phyloP scores from a whole-genome alignment of 2,329 filamentous ascomycete species.

The Ophiostoma himal-ulmi region DNA sequence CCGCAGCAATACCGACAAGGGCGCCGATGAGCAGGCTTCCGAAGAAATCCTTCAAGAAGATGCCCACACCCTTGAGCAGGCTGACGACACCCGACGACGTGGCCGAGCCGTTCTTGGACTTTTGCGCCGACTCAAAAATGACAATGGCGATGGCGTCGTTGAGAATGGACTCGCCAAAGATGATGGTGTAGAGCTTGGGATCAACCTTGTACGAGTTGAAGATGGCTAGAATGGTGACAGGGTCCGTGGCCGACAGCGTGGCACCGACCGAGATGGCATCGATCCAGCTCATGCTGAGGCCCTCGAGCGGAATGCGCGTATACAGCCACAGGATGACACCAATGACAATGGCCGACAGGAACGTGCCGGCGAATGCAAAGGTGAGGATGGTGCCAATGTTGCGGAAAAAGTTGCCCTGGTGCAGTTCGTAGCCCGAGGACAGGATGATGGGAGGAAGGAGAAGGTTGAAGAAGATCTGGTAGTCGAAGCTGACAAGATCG shows the following conservation, averaged over 20 bases:
- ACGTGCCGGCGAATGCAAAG: slow-evolving; percentile 94
- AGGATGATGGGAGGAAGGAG: slow-evolving; percentile 97
- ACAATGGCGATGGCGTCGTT: slow-evolving; percentile 99
- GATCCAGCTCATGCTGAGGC: slow-evolving; percentile 80
- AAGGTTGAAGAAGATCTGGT: slow-evolving; percentile 99
- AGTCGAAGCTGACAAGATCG: slow-evolving; percentile 91
- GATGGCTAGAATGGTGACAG: slow-evolving; percentile 94
- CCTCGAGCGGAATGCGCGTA: slow-evolving; percentile 78
- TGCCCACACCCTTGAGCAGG: slow-evolving; percentile 83
- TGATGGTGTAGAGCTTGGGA: slow-evolving; percentile 95
- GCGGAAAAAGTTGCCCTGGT: slow-evolving; percentile 98
- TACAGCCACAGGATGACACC: slow-evolving; percentile 84
- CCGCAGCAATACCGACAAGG: slow-evolving; percentile 77
- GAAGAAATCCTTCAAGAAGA: slow-evolving; percentile 95
- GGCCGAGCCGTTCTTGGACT: slow-evolving; percentile 73
- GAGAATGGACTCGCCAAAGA: slow-evolving; percentile 95
- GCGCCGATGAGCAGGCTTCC: slow-evolving; percentile 87
- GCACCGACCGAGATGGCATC: slow-evolving; percentile 96
- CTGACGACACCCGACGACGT: slow-evolving; percentile 70
- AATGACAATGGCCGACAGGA: slow-evolving; percentile 93
- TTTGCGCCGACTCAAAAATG: slow-evolving; percentile 94
- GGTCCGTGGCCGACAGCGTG: slow-evolving; percentile 92
- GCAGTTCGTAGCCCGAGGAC: slow-evolving; percentile 91
- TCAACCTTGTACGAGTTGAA: slow-evolving; percentile 99
- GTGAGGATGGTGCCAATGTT: slow-evolving; percentile 97